Evolutionary conservation across 805 yeast genomes (phyloP).

Genomic region (Wickerhamomyces kurtzmanii): DNA sequence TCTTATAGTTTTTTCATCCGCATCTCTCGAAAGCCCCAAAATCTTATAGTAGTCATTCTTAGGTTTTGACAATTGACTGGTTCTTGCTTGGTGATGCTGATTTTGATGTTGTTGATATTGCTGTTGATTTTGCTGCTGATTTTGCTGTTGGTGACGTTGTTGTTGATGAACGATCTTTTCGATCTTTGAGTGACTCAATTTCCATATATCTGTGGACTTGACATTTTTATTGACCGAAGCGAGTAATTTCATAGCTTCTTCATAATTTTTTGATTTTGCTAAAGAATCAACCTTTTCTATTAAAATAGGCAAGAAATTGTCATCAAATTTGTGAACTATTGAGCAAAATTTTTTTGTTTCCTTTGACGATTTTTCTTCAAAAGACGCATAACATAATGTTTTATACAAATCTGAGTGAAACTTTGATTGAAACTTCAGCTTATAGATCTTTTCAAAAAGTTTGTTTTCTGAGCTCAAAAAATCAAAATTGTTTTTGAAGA

Average conservation of each 20-base stretch:
- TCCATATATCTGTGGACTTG: constrained; percentile 28
- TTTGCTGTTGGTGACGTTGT: constrained; percentile 28
- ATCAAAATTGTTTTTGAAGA: constrained; percentile 10
- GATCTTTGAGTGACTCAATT: constrained; percentile 22
- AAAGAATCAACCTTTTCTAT: constrained; percentile 23
- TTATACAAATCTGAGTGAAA: constrained; percentile 22
- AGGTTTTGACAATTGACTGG: constrained; percentile 10
- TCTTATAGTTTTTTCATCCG: constrained; percentile 64
- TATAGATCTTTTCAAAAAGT: constrained; percentile 10
- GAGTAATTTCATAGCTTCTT: constrained; percentile 29
- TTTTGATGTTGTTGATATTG: constrained; percentile 22
- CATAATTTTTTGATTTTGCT: constrained; percentile 21
- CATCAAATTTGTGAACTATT: constrained; percentile 7
- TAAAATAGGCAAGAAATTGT: constrained; percentile 28
- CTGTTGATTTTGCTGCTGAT: constrained; percentile 25
- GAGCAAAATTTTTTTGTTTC: constrained; percentile 19
- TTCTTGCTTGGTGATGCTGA: constrained; percentile 16
- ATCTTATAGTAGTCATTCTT: constrained; percentile 73
- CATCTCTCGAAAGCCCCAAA: constrained; percentile 55
- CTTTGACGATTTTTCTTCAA: constrained; percentile 18
- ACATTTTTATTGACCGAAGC: constrained; percentile 23
- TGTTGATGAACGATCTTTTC: constrained; percentile 29
- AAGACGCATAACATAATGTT: constrained; percentile 29
- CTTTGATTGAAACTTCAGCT: constrained; percentile 10
- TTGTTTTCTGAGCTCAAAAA: constrained; percentile 8